Evolutionary conservation across 2,329 filamentous ascomycete genomes (phyloP), one percentile per base, ranked within the genome.

Genomic region (Cladosporium halotolerans): DNA sequence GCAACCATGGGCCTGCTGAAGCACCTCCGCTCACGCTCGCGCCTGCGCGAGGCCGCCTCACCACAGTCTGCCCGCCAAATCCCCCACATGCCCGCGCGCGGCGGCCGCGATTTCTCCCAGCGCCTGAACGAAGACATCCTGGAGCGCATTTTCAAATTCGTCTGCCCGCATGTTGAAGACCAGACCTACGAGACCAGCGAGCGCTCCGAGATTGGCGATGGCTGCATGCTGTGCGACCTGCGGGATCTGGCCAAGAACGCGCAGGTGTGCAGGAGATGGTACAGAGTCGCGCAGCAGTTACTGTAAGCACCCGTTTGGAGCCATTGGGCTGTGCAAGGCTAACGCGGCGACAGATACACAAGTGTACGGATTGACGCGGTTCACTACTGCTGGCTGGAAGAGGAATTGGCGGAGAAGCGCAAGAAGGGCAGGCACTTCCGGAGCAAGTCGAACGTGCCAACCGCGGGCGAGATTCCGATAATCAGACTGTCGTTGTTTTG

Each of bases 311-410:
- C 11, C 18, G 13, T 13, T 9, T 86, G 79, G 11, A 23, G 10
- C 31, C 4, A 8, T 28, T 33, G 19, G 23, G 11, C 6, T 8
- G 36, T 32, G 3, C 11, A 4, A 8, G n/a, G 16, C 48, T 51
- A 33, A 51, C 40, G 19, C 16, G 34, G 3, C 19, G 16, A 28
- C 48, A 51, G 48, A 18, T 54, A 54, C 39, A 84, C 85, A 64
- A 91, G 89, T 74, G 84, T 97, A 60, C 88, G 91, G 55, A 93
- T 97, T 68, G 92, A 97, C 68, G 82, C 88, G 14, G 91, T 96
- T 32, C 92, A 97, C 72, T 96, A 96, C 73, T 97, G 92, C 75
- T 83, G 87, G 59, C 85, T 88, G 63, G 92, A 97, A 71, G 85
- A 88, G 55, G 76, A 86, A 62, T 81, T 96, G 34, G 82, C 88